These are phyloP conservation scores for Cercospora nicotianae DNA, from an alignment of 2,329 filamentous ascomycete genomes.

Conservation along the genomic window DNA sequence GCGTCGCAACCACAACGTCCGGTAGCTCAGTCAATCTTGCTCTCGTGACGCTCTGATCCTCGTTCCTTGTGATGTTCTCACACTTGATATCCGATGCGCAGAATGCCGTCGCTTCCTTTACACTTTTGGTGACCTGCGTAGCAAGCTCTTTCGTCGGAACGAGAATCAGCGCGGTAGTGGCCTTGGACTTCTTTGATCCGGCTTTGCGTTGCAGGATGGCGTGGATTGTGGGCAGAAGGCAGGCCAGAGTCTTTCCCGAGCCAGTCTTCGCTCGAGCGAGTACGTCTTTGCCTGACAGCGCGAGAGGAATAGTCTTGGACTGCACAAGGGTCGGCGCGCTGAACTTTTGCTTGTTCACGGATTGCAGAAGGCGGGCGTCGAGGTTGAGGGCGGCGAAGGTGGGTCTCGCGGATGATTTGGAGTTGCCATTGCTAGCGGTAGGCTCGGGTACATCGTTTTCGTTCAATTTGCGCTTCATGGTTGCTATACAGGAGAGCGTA, in stretches of 20 bases:
- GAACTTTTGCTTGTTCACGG: constrained; percentile 80
- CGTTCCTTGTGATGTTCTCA: constrained; percentile 86
- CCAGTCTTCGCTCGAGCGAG: constrained; percentile 91
- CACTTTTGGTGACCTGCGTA: constrained; percentile 79
- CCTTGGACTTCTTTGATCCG: constrained; percentile 48
- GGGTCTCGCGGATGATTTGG: constrained; percentile 25
- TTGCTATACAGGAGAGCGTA: background rate
- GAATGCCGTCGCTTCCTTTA: constrained; percentile 75
- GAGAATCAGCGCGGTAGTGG: constrained; percentile 77
- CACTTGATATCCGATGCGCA: constrained; percentile 80
- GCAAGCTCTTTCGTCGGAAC: constrained; percentile 94
- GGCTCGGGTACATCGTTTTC: constrained; percentile 49
- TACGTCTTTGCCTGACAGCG: constrained; percentile 83
- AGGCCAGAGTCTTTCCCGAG: constrained; percentile 96
- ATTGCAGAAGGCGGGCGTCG: constrained; percentile 82
- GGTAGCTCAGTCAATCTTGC: constrained; percentile 82
- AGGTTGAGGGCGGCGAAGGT: constrained; percentile 77
- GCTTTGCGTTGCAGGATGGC: constrained; percentile 76
- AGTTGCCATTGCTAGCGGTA: background rate
- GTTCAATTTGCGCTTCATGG: constrained; percentile 53
- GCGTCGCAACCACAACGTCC: constrained; percentile 88
- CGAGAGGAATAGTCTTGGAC: constrained; percentile 80
- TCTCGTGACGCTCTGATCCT: constrained; percentile 83
- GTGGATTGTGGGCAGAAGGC: constrained; percentile 85
- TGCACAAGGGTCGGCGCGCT: constrained; percentile 86